These are phyloP conservation scores for Orbilia javanica DNA, from an alignment of 2,329 filamentous ascomycete species.

Conservation along the genomic window DNA sequence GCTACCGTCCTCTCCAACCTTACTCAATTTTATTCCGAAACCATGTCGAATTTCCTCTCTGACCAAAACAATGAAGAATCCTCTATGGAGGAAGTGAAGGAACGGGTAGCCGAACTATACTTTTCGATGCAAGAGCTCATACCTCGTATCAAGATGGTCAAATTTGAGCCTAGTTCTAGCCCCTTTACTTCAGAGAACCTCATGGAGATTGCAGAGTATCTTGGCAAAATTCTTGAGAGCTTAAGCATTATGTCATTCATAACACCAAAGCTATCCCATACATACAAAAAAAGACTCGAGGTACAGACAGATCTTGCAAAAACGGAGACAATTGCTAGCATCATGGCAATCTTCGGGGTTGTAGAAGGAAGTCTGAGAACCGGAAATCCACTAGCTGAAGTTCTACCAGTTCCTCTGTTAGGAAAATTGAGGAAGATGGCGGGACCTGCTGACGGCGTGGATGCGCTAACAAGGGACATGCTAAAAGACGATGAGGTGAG, in stretches of 20 bases:
- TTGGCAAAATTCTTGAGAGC: conserved; percentile 63
- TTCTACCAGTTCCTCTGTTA: conserved; percentile 68
- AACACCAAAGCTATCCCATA: conserved; percentile 64
- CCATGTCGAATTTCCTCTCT: conserved; percentile 67
- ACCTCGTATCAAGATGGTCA: conserved; percentile 64
- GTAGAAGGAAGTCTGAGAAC: conserved; percentile 68
- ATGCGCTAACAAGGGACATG: conserved; percentile 38
- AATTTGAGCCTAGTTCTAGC: conserved; percentile 65
- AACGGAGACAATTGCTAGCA: conserved; percentile 67
- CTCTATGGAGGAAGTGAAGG: conserved; percentile 61
- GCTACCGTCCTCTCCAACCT: conserved; percentile 67
- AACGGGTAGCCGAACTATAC: conserved; percentile 63
- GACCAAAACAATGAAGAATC: conserved; percentile 63
- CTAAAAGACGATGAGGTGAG: conserved; percentile 49
- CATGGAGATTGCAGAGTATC: conserved; percentile 63
- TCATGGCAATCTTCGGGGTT: conserved; percentile 69
- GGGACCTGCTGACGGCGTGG: conserved; percentile 40
- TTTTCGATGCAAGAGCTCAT: conserved; percentile 63
- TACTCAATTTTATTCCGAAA: conserved; percentile 68
- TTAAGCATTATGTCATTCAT: conserved; percentile 65
- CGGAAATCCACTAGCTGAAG: conserved; percentile 68
- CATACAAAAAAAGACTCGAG: conserved; percentile 66
- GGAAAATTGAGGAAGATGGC: conserved; percentile 62
- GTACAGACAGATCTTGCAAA: conserved; percentile 66
- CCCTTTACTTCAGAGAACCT: conserved; percentile 65